Evolutionary conservation across 768 basidiomycete species (phyloP).

Genomic region (Punctularia strigosozonata): DNA sequence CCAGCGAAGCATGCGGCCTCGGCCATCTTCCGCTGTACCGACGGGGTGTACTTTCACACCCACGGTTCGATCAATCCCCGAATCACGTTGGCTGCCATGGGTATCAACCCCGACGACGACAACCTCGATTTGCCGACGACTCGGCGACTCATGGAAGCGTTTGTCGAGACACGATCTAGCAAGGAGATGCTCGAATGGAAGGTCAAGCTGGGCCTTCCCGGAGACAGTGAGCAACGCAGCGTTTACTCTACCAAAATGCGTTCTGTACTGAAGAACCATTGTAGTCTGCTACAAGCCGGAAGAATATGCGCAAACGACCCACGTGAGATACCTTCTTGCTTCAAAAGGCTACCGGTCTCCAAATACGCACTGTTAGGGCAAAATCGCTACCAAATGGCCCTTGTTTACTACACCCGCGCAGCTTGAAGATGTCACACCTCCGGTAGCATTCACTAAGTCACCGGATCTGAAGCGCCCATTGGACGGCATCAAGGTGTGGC

Average conservation of each 20-base stretch:
- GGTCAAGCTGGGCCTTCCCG: not conserved
- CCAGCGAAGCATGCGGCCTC: not conserved
- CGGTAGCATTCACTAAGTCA: not conserved
- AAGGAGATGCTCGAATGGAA: not conserved
- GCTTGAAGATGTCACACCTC: not conserved
- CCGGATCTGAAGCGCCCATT: not conserved
- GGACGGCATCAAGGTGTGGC: not conserved
- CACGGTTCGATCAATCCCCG: not conserved
- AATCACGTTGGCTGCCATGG: not conserved
- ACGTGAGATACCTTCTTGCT: not conserved
- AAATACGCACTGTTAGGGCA: not conserved
- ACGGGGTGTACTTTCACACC: not conserved
- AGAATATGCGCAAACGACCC: not conserved
- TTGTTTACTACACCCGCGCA: not conserved
- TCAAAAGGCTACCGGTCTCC: too few species aligned
- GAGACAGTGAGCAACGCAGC: not conserved
- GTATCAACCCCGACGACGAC: not conserved
- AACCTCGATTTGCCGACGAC: not conserved
- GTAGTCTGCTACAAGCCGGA: not conserved
- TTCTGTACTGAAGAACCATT: not conserved
- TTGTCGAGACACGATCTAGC: not conserved
- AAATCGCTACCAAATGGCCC: not conserved
- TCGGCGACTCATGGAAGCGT: not conserved
- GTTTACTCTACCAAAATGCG: not conserved
- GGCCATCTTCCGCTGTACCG: not conserved